Base-by-base conservation (phyloP, 1,284 basidiomycete species). In the Rhizoctonia solani region DNA sequence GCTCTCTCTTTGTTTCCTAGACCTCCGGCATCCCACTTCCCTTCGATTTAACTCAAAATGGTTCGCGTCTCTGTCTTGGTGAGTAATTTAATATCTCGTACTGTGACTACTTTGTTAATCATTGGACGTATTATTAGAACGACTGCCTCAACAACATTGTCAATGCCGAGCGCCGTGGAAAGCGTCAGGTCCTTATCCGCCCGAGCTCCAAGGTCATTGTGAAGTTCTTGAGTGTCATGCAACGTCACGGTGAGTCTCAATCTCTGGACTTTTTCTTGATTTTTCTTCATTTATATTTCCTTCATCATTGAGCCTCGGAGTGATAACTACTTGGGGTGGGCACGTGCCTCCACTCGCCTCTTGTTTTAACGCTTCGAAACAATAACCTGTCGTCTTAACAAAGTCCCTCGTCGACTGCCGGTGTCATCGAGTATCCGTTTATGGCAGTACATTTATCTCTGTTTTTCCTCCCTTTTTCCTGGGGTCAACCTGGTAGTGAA, bases 101-200 rank as follows among this genome's bases (percentile, higher is more conserved):
- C 46, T 55, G 2, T 46, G 4, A 16, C n/a, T n/a, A 30, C 29
- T n/a, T n/a, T 52, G 23, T 27, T 42, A 16, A 23, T 49, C 32
- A 2, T 30, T 52, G 23, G n/a, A 3, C 41, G 41, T 66, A 63
- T 27, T 19, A 30, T 14, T 69, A 90, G 86, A 93, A 92, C 77
- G 92, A 93, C 81, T 91, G 89, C 82, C 81, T 92, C 69, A 96
- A 96, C 87, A 95, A 92, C 86, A 96, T 97, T 74, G 92, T 95
- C 88, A 98, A 98, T 75, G 95, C 95, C 76, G 95, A 98, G 84
- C 92, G 93, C 78, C 91, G 93, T 77, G 95, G 95, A 77, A 98
- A 98, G 85, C 92, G 93, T 75, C 95, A 98, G 83, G 95, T 98
- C 72, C 88, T 98, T 73, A 87, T 98, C 80, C 88, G 95, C 68